Conservation (phyloP, 2,329 filamentous ascomycete species). For the Ceratocystis smalleyi region DNA sequence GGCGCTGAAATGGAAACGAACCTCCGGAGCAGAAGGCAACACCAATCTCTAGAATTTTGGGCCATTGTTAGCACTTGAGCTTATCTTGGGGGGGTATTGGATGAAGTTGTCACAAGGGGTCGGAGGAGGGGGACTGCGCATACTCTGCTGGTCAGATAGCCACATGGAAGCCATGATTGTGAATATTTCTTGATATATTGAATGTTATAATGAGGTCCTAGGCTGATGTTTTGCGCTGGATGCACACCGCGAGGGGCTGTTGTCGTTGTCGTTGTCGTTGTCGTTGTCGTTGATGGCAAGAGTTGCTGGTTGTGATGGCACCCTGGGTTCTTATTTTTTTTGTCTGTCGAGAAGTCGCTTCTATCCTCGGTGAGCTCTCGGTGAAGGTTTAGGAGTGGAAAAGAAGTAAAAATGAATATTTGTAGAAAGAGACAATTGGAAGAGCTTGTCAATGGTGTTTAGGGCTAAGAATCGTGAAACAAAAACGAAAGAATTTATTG, state of each 20-base stretch:
- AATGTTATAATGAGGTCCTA: neutral
- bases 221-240: neutral
- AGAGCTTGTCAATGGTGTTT: neutral
- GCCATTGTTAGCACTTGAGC: slow-evolving; percentile 19
- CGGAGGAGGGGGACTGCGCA: slow-evolving; percentile 7
- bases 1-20: slow-evolving; percentile 33
- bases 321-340: neutral
- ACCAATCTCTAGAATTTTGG: slow-evolving; percentile 59
- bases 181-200: neutral
- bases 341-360: neutral
- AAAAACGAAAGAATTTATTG: neutral
- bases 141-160: slow-evolving; percentile 92
- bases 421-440: neutral
- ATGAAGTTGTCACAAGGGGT: neutral
- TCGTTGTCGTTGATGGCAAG: neutral
- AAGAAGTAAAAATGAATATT: neutral
- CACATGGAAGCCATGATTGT: slow-evolving; percentile 73
- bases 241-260: neutral
- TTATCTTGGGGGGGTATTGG: neutral
- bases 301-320: neutral
- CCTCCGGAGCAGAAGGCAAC: slow-evolving; percentile 96
- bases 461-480: neutral
- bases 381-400: neutral
- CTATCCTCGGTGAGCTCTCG: neutral
- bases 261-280: neutral